Evolutionary conservation across 352 stramenopile genomes (phyloP).

Genomic region (Phytophthora melonis): DNA sequence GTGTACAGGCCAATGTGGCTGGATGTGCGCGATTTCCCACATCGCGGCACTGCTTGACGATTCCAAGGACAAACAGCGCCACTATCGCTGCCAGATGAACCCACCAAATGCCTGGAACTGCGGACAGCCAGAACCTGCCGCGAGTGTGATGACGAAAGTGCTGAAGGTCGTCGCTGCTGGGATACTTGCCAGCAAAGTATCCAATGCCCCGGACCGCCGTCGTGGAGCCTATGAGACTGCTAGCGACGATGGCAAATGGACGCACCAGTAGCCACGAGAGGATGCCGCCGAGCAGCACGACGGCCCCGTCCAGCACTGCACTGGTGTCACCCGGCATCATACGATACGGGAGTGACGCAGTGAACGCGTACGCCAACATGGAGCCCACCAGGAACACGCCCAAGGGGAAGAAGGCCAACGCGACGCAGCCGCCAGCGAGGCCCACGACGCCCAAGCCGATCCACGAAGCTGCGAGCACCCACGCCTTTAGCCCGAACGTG

Average conservation of each 20-base stretch:
- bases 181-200: slow-evolving; percentile 78
- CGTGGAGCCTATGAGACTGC: slow-evolving; percentile 66
- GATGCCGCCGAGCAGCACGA: slow-evolving; percentile 50
- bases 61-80: slow-evolving; percentile 53
- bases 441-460: slow-evolving; percentile 57
- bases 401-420: slow-evolving; percentile 56
- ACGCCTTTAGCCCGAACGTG: slow-evolving; percentile 51
- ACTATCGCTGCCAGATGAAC: slow-evolving; percentile 63
- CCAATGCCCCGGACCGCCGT: slow-evolving; percentile 66
- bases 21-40: slow-evolving; percentile 19
- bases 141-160: slow-evolving; percentile 44
- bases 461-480: slow-evolving; percentile 59
- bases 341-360: slow-evolving; percentile 51
- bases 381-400: slow-evolving; percentile 61
- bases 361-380: slow-evolving; percentile 49
- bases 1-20: slow-evolving; percentile 37
- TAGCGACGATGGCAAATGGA: slow-evolving; percentile 63
- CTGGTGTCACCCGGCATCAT: slow-evolving; percentile 42
- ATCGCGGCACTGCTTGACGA: slow-evolving; percentile 43
- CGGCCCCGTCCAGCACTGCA: slow-evolving; percentile 44
- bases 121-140: slow-evolving; percentile 42
- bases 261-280: slow-evolving; percentile 70
- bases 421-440: slow-evolving; percentile 46
- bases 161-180: slow-evolving; percentile 62
- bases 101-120: slow-evolving; percentile 70